Percentiles rank a stretch among this genome's conserved stretches.
Conservation (phyloP, 225 moss, liverwort and hornwort genomes). For the Asterella californica region DNA sequence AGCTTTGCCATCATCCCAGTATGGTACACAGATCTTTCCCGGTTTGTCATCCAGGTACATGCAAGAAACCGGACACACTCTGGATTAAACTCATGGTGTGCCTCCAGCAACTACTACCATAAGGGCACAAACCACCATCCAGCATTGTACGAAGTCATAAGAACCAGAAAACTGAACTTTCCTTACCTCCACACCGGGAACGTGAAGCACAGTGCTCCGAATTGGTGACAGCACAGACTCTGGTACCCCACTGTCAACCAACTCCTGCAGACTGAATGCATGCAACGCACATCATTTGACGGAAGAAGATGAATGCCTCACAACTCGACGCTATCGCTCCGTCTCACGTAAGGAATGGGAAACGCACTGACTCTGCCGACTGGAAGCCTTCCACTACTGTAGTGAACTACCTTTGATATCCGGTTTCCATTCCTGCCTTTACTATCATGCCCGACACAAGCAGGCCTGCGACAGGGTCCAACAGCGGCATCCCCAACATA, state of each 20-base stretch:
- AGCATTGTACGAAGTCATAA: neutral
- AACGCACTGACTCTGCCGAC: neutral
- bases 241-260: slow-evolving; percentile 80
- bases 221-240: slow-evolving; percentile 79
- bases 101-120: neutral
- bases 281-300: neutral
- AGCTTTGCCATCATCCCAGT: too few species aligned
- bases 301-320: neutral
- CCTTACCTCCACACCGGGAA: slow-evolving; percentile 89
- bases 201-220: slow-evolving; percentile 56
- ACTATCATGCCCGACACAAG: slow-evolving; percentile 93
- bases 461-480: slow-evolving; percentile 89
- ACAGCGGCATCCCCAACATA: slow-evolving; percentile 65
- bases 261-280: slow-evolving; percentile 71
- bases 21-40: neutral
- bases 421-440: slow-evolving; percentile 80
- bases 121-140: neutral
- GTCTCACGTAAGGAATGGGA: neutral
- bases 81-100: neutral
- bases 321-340: neutral
- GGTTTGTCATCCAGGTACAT: neutral
- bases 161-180: neutral
- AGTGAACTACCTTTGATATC: slow-evolving; percentile 72
- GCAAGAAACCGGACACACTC: neutral
- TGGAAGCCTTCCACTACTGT: neutral